Evolutionary conservation across 441 rosid species (phyloP).

Genomic region (Euphorbia corollata): DNA sequence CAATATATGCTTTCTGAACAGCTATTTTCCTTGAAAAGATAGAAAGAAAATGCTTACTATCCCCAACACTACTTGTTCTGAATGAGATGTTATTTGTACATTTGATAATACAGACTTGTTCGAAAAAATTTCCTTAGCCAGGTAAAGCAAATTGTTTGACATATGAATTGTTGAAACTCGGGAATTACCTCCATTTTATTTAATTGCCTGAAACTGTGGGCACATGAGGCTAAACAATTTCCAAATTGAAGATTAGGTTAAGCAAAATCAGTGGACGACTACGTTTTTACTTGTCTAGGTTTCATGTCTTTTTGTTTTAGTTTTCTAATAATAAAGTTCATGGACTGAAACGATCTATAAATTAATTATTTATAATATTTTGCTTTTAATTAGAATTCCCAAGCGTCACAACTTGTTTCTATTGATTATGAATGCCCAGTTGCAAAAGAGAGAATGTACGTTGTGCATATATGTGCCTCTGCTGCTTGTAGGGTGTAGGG

Average conservation of each 20-base stretch:
- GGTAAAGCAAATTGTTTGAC: neutral
- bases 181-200: neutral
- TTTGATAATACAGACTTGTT: neutral
- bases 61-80: neutral
- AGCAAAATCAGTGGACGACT: neutral
- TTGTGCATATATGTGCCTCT: neutral
- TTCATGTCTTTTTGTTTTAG: neutral
- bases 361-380: neutral
- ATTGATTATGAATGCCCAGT: neutral
- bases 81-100: neutral
- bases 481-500: neutral
- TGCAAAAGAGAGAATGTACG: neutral
- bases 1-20: neutral
- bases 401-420: no score
- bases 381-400: neutral
- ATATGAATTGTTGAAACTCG: neutral
- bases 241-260: neutral
- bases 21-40: neutral
- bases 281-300: neutral
- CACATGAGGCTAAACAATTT: neutral
- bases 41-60: neutral
- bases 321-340: neutral
- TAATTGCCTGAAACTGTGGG: constrained; percentile 1
- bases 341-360: neutral
- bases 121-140: neutral